Base-by-base conservation (phyloP, 2,329 filamentous ascomycete species). In the Fusarium lyarnte region DNA sequence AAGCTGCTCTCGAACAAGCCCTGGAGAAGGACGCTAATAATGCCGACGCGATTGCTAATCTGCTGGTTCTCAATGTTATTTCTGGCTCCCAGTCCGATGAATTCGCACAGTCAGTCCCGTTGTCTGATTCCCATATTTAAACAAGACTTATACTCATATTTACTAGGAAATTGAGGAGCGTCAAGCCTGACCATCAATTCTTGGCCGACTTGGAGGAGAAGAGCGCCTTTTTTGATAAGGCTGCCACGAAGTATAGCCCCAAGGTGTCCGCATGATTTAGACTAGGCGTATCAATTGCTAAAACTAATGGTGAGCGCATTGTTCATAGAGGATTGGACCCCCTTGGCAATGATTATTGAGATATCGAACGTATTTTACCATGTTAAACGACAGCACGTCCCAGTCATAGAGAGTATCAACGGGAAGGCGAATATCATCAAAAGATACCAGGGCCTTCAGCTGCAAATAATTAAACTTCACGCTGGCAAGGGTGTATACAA, bases 161-260 rank as follows among this genome's bases (percentile, higher is more conserved):
- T 74, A 47, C 12, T 51, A 91, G 90, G 62, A 82, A 84, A 31
- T 82, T 92, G 36, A 84, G 88, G 81, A 87, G 86, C 58, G 83
- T 84, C 21, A 87, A 92, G 59, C 88, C 91, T 31, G 83, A 91
- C 58, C 94, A 98, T 81, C 84, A 89, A 38, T 85, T 96, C 69
- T 81, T 98, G 63, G 80, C 82, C 43, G 95, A 97, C 76, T 83
- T 97, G 76, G 87, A 90, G 78, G 93, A 94, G 83, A 98, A 97
- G 91, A 94, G 90, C 81, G 88, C 87, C n/a, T 83, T 94, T 64
- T 98, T 98, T 79, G 94, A 97, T 81, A 91, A 91, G 77, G 95
- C 95, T 17, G 93, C 93, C 25, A 87, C 89, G 31, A 98, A 97
- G 84, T 98, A 96, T 83, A 91, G 90, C 74, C 89, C 95, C 38